Percentiles rank a stretch among this genome's conserved stretches.
Conservation (phyloP, 2,329 filamentous ascomycete genomes). For the Myrmaecium sp. region DNA sequence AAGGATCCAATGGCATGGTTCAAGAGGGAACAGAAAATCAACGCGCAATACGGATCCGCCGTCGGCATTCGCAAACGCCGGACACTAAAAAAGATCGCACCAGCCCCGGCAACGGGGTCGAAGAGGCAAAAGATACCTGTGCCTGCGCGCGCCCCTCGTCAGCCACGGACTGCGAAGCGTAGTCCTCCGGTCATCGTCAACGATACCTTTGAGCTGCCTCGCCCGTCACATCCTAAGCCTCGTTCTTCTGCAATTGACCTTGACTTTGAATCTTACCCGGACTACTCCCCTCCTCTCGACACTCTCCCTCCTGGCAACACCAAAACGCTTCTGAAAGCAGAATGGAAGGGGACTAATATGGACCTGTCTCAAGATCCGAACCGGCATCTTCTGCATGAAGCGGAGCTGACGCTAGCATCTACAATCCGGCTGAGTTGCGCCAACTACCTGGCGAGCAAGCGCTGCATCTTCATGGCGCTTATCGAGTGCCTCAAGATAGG, state of each 20-base stretch:
- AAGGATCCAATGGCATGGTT: conserved; percentile 30
- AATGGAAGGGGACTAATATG: conserved; percentile 70
- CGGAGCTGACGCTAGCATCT: conserved; percentile 61
- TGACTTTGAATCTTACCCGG: conserved; percentile 53
- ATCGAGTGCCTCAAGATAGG: conserved; percentile 47
- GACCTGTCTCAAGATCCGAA: conserved; percentile 61
- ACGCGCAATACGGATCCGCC: conserved; percentile 29
- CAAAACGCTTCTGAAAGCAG: conserved; percentile 56
- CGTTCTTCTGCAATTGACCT: conserved; percentile 63
- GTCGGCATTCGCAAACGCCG: conserved; percentile 21
- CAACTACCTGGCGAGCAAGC: conserved; percentile 83
- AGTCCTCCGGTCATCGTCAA: conserved; percentile 14
- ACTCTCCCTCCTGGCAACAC: conserved; percentile 45
- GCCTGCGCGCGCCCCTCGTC: conserved; percentile 15
- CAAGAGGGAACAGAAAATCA: conserved; percentile 36
- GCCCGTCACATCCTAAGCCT: conserved; percentile 17
- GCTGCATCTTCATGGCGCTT: conserved; percentile 69
- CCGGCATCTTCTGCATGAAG: conserved; percentile 52
- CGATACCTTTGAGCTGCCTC: conserved; percentile 19
- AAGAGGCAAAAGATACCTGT: conserved; percentile 18
- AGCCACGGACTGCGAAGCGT: conserved; percentile 17
- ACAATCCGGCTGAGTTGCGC: conserved; percentile 70
- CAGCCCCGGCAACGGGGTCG: conserved; percentile 16
- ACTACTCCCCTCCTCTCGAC: conserved; percentile 54
- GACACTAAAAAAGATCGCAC: conserved; percentile 19